These are phyloP conservation scores for Calcarisporium arbuscula DNA, from an alignment of 2,329 filamentous ascomycete species.

Conservation along the genomic window DNA sequence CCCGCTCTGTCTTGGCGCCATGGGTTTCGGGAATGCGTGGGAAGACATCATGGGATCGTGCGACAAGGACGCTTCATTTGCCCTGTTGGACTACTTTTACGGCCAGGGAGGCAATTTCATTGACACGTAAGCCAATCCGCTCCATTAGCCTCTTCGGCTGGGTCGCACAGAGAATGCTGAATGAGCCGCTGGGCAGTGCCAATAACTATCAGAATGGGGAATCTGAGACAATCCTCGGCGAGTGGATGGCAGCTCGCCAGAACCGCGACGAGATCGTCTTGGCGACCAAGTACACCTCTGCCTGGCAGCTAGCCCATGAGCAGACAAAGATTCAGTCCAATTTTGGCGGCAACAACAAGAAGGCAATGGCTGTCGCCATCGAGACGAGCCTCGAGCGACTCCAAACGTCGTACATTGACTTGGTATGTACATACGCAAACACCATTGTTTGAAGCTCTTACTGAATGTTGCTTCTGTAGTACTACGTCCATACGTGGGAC, in stretches of 20 bases:
- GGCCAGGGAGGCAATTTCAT: constrained; percentile 55
- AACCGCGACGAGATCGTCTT: constrained; percentile 42
- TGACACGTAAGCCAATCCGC: constrained; percentile 35
- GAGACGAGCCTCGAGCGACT: constrained; percentile 34
- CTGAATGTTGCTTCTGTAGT: not conserved
- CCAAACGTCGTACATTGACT: constrained; percentile 25
- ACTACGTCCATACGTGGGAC: constrained; percentile 16
- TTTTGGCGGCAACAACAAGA: constrained; percentile 31
- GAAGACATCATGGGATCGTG: constrained; percentile 10
- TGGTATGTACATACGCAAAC: constrained; percentile 7
- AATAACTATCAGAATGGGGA: constrained; percentile 44
- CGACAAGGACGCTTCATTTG: no score
- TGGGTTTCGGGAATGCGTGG: constrained; percentile 17
- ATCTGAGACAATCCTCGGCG: constrained; percentile 45
- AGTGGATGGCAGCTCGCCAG: constrained; percentile 38
- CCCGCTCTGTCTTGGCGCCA: constrained; percentile 18
- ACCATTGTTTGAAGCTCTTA: no score
- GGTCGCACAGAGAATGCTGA: no score
- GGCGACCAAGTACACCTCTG: constrained; percentile 41
- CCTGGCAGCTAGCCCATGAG: constrained; percentile 21
- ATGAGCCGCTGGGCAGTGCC: no score
- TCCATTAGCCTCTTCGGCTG: not conserved
- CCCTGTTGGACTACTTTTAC: constrained; percentile 40
- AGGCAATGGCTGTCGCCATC: constrained; percentile 30
- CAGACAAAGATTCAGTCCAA: constrained; percentile 20